Conservation (phyloP, 2,329 filamentous ascomycete species). For the Ophioceras dolichostomum region DNA sequence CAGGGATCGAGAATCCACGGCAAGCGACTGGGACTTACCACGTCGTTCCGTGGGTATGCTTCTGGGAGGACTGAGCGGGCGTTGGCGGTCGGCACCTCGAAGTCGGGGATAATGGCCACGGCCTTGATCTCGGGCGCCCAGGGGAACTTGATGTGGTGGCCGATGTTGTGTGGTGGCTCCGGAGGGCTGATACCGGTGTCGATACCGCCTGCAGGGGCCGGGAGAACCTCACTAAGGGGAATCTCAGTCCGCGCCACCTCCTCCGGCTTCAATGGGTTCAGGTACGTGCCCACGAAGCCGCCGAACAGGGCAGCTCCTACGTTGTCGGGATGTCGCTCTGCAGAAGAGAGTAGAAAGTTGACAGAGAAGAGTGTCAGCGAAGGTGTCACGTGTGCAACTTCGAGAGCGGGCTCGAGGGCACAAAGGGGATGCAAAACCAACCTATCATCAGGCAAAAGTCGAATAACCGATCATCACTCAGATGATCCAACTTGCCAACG, state of each 20-base stretch:
- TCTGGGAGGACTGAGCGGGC: constrained; percentile 76
- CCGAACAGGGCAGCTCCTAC: constrained; percentile 92
- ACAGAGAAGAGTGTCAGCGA: background rate
- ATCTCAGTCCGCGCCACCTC: constrained; percentile 89
- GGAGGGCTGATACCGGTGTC: constrained; percentile 83
- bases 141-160: constrained; percentile 89
- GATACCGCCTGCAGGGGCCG: constrained; percentile 76
- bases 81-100: constrained; percentile 88
- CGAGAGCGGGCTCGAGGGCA: background rate
- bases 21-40: constrained; percentile 41
- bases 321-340: constrained; percentile 82
- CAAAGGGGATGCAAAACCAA: constrained; percentile 19
- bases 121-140: constrained; percentile 96
- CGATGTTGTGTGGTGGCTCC: constrained; percentile 81
- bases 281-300: constrained; percentile 91
- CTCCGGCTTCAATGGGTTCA: constrained; percentile 81
- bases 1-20: background rate
- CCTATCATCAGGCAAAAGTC: constrained; percentile 98
- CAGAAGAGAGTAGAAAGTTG: constrained; percentile 4
- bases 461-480: constrained; percentile 72
- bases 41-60: constrained; percentile 67
- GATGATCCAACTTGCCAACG: constrained; percentile 61
- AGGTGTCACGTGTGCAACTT: background rate
- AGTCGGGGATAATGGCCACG: constrained; percentile 90
- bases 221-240: constrained; percentile 84